Conservation (phyloP, 2,329 filamentous ascomycete species). For the Sporothrix brasiliensis region DNA sequence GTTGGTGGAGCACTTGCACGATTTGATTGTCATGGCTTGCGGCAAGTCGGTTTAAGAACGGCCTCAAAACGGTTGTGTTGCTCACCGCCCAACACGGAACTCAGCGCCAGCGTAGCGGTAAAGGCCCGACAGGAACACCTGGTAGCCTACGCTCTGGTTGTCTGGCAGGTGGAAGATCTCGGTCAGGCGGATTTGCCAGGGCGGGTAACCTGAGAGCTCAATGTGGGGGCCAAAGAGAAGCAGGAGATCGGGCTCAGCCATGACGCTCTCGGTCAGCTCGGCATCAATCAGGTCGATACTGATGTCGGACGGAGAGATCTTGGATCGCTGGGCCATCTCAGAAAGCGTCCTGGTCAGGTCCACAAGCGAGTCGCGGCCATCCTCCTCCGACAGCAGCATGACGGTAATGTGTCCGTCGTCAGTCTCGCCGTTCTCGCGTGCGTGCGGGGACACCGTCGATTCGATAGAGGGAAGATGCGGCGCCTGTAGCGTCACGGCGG, state of each 20-base stretch:
- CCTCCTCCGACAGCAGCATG: conserved; percentile 81
- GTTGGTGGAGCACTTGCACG: not conserved
- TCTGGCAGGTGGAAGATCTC: conserved; percentile 85
- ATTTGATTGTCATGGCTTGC: not conserved
- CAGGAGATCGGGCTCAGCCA: conserved; percentile 86
- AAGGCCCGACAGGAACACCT: conserved; percentile 84
- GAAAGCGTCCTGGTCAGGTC: conserved; percentile 92
- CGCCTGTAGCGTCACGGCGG: conserved; percentile 71
- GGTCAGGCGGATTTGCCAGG: conserved; percentile 92
- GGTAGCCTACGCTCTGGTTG: conserved; percentile 85
- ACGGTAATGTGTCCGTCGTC: conserved; percentile 56
- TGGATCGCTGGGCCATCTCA: conserved; percentile 90
- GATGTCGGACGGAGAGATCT: conserved; percentile 80
- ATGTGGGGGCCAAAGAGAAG: conserved; percentile 84
- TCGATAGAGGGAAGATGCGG: conserved; percentile 67
- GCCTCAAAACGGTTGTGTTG: too few species aligned
- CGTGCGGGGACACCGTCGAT: conserved; percentile 47
- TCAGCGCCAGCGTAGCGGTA: conserved; percentile 84
- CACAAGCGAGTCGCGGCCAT: conserved; percentile 90
- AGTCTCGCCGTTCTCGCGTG: conserved; percentile 40
- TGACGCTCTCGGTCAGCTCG: conserved; percentile 77
- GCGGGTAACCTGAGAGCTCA: conserved; percentile 86
- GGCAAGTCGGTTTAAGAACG: not conserved
- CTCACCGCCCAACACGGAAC: conserved; percentile 76
- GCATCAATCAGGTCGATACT: conserved; percentile 84